Base-by-base conservation (phyloP, 176 grass and related monocot species). In the Paspalum notatum region DNA sequence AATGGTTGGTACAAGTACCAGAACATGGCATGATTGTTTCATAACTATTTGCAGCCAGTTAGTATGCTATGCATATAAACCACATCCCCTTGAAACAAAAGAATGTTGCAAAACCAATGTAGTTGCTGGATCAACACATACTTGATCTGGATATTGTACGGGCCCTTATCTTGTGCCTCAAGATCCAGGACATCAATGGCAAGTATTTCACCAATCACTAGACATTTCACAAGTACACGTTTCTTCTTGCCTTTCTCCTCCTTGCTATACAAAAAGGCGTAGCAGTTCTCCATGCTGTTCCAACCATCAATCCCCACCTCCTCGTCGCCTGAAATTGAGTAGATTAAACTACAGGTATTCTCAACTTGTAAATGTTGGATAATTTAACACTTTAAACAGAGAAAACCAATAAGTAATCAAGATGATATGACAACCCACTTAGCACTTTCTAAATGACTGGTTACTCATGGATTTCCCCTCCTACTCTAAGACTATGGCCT, bases 291-390 rank as follows among this genome's bases (percentile, higher is more conserved):
- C 82, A 91, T 77, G 57, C 47, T 75, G 49, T 93, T 91, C 96
- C 96, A 99, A 42, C 96, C 91, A 76, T 97, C 91, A 6, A 85
- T 84, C 7, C 72, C 90, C 40, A 99, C 89, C 41, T 95, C 96
- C 41, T 99, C 90, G 0, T 87, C 78, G 4, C 54, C 91, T 91
- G 68, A 61, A 85, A 73, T 54, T 16, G 20, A 62, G 27, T 41
- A 51, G 12, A 64, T 38, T 52, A 13, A 9, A 44, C 12, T 78
- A 55, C 11, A 71, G 2, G 69, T 42, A 42, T 48, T 42, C 68
- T 39, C 17, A 46, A 57, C 60, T 59, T 8, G 17, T 84, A 78
- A 42, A 46, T 68, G 53, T 21, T 4, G 7, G 45, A 2, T 11
- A 18, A 53, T 50, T 71, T 60, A 16, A 1, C 16, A 61, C 12